Percentiles rank a stretch among this genome's conserved stretches.
Evolutionary conservation across 768 basidiomycete genomes (phyloP).

Genomic region (Panus rudis): DNA sequence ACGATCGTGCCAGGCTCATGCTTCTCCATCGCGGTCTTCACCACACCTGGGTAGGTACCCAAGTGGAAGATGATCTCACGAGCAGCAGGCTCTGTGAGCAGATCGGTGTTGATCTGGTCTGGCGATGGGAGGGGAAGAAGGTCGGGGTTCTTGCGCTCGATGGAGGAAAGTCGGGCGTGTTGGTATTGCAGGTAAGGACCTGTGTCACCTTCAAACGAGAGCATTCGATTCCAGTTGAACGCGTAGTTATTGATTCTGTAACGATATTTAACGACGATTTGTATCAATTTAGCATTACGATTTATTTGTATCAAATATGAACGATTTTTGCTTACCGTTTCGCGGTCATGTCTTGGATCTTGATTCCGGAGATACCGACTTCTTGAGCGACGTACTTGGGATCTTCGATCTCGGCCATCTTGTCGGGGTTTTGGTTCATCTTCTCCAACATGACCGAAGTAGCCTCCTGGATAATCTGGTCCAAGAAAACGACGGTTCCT

Average conservation of each 20-base stretch:
- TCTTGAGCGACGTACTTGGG: constrained; percentile 73
- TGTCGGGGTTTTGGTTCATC: constrained; percentile 92
- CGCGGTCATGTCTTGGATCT: constrained; percentile 96
- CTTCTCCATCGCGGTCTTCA: constrained; percentile 75
- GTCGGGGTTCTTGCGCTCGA: constrained; percentile 87
- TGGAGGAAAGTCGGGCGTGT: constrained; percentile 86
- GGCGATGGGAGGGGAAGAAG: constrained; percentile 70
- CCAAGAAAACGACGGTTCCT: constrained; percentile 91
- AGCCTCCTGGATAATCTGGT: constrained; percentile 89
- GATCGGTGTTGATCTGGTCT: constrained; percentile 56
- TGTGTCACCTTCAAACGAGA: constrained; percentile 93
- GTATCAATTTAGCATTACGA: background rate
- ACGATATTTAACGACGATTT: too few species aligned
- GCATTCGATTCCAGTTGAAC: constrained; percentile 92
- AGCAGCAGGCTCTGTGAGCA: constrained; percentile 70
- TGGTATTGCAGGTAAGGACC: constrained; percentile 96
- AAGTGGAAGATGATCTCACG: constrained; percentile 84
- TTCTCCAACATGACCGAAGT: constrained; percentile 90
- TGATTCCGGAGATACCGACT: constrained; percentile 91
- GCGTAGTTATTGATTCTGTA: constrained; percentile 89
- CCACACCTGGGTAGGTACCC: constrained; percentile 86
- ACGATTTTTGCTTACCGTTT: constrained; percentile 54
- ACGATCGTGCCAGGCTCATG: constrained; percentile 90
- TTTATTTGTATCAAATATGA: constrained; percentile 6
- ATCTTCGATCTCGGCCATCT: constrained; percentile 83